Percentiles rank a stretch among this genome's conserved stretches.
Evolutionary conservation across 345 rosid species (phyloP).

Genomic region (Mallotus nudiflorus): DNA sequence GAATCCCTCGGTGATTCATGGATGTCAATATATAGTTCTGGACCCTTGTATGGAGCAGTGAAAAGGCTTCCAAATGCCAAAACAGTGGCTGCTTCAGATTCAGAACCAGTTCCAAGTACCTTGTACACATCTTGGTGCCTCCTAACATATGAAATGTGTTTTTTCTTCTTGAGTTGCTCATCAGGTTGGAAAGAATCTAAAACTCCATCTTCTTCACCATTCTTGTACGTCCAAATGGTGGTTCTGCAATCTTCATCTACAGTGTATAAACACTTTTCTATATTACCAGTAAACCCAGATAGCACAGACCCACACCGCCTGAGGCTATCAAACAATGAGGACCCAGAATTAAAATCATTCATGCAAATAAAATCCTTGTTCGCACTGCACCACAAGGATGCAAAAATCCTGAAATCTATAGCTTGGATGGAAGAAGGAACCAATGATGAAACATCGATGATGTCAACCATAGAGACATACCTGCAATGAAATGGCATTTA

Average conservation of each 20-base stretch:
- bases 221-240: conserved; percentile 75
- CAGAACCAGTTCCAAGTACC: conserved; percentile 70
- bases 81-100: conserved; percentile 60
- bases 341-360: conserved; percentile 25
- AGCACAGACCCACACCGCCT: conserved; percentile 64
- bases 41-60: conserved; percentile 78
- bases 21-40: conserved; percentile 68
- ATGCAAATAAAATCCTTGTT: conserved; percentile 48
- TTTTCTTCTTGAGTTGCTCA: conserved; percentile 77
- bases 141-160: conserved; percentile 62
- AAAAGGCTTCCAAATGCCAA: conserved; percentile 89
- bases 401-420: conserved; percentile 79
- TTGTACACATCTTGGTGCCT: conserved; percentile 61
- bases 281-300: conserved; percentile 66
- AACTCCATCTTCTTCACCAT: conserved; percentile 50
- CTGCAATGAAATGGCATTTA: conserved; percentile 36
- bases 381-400: conserved; percentile 65
- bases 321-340: conserved; percentile 47
- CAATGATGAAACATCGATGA: conserved; percentile 66
- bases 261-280: conserved; percentile 60
- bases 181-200: conserved; percentile 80
- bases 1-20: conserved; percentile 39
- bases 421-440: conserved; percentile 60
- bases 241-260: conserved; percentile 83
- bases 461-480: conserved; percentile 81